Percentiles rank a stretch among this genome's conserved stretches.
phyloP scores from a whole-genome alignment of 2,329 filamentous ascomycete genomes.

The Colletotrichum tamarilloi region DNA sequence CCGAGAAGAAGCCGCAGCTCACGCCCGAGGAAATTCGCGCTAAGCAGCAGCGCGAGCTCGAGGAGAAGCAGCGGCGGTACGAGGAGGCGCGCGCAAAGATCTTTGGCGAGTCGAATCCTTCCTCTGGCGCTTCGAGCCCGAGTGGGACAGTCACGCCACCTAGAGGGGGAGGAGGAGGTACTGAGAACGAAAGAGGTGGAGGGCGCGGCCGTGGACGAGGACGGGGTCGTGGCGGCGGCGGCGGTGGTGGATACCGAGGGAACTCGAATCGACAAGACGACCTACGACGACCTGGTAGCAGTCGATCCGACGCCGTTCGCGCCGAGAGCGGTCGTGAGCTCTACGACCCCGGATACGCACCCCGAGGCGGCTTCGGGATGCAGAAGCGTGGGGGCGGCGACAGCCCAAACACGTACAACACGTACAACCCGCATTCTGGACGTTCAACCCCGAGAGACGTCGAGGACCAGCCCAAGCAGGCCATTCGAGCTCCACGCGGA shows the following conservation, averaged over 20 bases:
- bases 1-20: constrained; percentile 68
- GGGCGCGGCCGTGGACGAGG: constrained; percentile 56
- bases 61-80: constrained; percentile 91
- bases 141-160: constrained; percentile 70
- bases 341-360: constrained; percentile 80
- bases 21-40: constrained; percentile 82
- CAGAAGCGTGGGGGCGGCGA: constrained; percentile 57
- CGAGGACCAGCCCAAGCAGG: constrained; percentile 74
- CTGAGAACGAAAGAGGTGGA: constrained; percentile 50
- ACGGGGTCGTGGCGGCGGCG: constrained; percentile 52
- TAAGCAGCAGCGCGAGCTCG: constrained; percentile 81
- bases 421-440: constrained; percentile 41
- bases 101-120: constrained; percentile 73
- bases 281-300: constrained; percentile 39
- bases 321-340: constrained; percentile 66
- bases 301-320: constrained; percentile 36
- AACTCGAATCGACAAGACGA: constrained; percentile 44
- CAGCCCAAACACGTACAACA: constrained; percentile 42
- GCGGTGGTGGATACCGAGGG: constrained; percentile 50
- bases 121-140: constrained; percentile 71
- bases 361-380: constrained; percentile 67
- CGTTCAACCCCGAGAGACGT: constrained; percentile 61
- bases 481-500: constrained; percentile 79
- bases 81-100: constrained; percentile 89
- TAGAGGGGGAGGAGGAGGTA: constrained; percentile 39